These are phyloP conservation scores for Populus pruinosa DNA, from an alignment of 345 rosid species.

Conservation along the genomic window DNA sequence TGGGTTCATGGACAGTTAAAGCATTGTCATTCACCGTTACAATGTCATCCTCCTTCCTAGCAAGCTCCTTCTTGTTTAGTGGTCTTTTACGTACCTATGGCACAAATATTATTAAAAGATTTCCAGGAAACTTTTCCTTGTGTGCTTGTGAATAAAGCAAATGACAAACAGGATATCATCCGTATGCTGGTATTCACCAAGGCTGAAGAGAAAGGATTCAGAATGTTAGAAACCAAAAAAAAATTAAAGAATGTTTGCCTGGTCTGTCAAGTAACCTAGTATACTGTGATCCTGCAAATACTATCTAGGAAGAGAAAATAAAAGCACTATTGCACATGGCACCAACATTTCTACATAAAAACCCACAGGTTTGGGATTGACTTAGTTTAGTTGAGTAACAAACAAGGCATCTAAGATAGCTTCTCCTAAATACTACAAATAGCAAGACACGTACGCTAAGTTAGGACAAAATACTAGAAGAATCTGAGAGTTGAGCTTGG, in stretches of 20 bases:
- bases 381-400: background rate
- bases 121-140: background rate
- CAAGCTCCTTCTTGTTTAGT: constrained; percentile 78
- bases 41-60: constrained; percentile 91
- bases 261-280: background rate
- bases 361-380: background rate
- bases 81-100: constrained; percentile 93
- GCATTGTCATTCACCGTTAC: constrained; percentile 69
- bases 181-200: background rate
- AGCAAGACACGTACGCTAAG: background rate
- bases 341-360: background rate
- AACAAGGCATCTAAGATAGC: background rate
- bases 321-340: background rate
- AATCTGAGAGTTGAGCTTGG: background rate
- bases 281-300: background rate
- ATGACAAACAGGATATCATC: background rate
- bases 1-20: constrained; percentile 84
- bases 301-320: background rate
- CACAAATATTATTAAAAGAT: background rate
- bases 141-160: background rate
- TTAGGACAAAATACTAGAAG: background rate
- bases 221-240: background rate
- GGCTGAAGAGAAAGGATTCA: background rate
- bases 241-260: background rate
- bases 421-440: background rate